These are phyloP conservation scores for Pilatotrama ljubarskyi DNA, from an alignment of 768 basidiomycete species.

Conservation along the genomic window DNA sequence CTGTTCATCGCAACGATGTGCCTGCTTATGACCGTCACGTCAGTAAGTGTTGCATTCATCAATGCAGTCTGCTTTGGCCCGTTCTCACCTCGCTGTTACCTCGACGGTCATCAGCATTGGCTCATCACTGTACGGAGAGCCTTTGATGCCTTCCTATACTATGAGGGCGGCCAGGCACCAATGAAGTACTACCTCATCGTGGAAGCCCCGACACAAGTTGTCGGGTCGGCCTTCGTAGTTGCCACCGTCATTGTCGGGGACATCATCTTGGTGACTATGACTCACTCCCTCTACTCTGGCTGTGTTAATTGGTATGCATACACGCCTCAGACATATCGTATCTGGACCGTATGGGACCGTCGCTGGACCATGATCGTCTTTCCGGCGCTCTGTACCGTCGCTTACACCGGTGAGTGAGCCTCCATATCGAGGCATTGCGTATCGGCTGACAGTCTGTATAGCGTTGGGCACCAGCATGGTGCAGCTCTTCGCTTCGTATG, in stretches of 20 bases:
- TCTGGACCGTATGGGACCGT: constrained; percentile 14
- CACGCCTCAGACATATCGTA: constrained; percentile 7
- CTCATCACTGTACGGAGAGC: constrained; percentile 8
- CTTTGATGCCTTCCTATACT: constrained; percentile 7
- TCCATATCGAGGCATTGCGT: not conserved
- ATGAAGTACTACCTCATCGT: not conserved
- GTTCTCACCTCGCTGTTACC: no score
- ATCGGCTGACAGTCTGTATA: not conserved
- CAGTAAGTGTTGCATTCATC: no score
- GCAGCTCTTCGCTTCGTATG: constrained; percentile 5
- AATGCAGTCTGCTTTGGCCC: no score
- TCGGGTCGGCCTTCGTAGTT: constrained; percentile 2
- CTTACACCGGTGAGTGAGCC: constrained; percentile 1
- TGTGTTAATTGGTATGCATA: not conserved
- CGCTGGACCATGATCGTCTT: constrained; percentile 6
- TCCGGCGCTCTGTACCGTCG: constrained; percentile 6
- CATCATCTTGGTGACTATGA: constrained; percentile 5
- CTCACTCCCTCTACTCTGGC: no score
- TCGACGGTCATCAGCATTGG: constrained; percentile 2
- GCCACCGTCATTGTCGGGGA: constrained; percentile 11
- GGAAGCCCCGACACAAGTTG: constrained; percentile 5
- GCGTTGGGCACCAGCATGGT: constrained; percentile 10
- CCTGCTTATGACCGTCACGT: not conserved
- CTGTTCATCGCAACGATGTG: not conserved
- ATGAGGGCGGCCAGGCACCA: not conserved